A percentile compares a stretch with the other conserved stretches of the same genome.
These are phyloP conservation scores for Aquilaria yunnanensis DNA, from an alignment of 345 rosid genomes.

Conservation along the genomic window DNA sequence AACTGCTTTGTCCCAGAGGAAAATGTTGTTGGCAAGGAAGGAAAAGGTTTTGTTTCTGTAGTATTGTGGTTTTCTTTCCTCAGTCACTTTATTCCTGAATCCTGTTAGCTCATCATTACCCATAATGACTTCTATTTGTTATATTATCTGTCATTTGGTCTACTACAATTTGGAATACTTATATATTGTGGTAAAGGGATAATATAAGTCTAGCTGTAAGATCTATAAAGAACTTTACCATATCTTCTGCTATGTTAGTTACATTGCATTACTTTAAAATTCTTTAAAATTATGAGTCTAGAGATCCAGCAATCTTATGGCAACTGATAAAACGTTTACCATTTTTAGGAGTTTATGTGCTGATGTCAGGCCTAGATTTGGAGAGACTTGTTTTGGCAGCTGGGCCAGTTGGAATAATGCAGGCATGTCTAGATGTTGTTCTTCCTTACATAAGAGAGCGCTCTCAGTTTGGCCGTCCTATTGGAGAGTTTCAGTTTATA, in stretches of 20 bases:
- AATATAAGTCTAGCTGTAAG: background rate
- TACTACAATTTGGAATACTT: too few species aligned
- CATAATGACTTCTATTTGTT: too few species aligned
- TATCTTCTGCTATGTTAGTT: background rate
- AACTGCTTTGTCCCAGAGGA: conserved; percentile 84
- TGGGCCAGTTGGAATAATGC: conserved; percentile 97
- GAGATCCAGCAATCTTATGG: too few species aligned
- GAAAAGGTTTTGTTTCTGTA: conserved; percentile 63
- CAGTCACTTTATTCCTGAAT: too few species aligned
- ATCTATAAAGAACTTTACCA: background rate
- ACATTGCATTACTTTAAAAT: too few species aligned
- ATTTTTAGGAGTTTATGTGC: conserved; percentile 75
- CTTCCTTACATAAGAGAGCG: conserved; percentile 85
- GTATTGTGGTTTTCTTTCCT: too few species aligned
- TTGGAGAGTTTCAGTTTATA: conserved; percentile 89
- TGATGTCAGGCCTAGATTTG: conserved; percentile 96
- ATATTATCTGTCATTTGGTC: too few species aligned
- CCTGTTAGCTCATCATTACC: too few species aligned
- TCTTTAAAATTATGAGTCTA: too few species aligned
- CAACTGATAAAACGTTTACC: background rate
- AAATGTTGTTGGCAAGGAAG: conserved; percentile 83
- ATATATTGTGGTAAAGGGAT: too few species aligned
- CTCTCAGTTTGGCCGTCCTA: conserved; percentile 86
- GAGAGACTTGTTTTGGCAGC: conserved; percentile 92
- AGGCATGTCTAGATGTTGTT: conserved; percentile 86